phyloP scores from a whole-genome alignment of 176 grass and related monocot genomes.

The Avena eriantha region DNA sequence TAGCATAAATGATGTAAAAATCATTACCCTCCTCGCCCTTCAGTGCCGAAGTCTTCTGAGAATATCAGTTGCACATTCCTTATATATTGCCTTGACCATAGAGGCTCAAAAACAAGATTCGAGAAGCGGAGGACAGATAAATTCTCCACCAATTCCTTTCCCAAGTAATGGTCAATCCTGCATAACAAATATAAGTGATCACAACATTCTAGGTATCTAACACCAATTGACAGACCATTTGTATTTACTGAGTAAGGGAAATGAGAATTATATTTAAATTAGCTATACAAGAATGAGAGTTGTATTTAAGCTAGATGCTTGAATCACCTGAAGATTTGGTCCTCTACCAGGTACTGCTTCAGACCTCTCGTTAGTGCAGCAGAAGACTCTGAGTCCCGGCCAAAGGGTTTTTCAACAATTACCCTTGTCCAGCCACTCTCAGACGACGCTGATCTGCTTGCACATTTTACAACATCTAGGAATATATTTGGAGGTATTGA shows the following conservation, averaged over 20 bases:
- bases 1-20: conserved; percentile 31
- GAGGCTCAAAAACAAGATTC: conserved; percentile 94
- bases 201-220: conserved; percentile 25
- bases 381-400: conserved; percentile 85
- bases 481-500: conserved; percentile 99
- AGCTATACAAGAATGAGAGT: neutral
- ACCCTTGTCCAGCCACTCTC: conserved; percentile 90
- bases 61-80: conserved; percentile 93
- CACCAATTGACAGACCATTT: neutral
- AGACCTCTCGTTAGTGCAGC: conserved; percentile 86
- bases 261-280: neutral
- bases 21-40: conserved; percentile 90
- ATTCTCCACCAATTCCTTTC: conserved; percentile 93
- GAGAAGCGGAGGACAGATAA: conserved; percentile 93
- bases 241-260: neutral
- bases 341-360: conserved; percentile 90
- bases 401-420: conserved; percentile 98
- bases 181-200: conserved; percentile 32
- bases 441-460: conserved; percentile 84
- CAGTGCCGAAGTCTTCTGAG: conserved; percentile 91
- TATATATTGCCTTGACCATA: conserved; percentile 99
- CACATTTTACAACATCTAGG: conserved; percentile 93
- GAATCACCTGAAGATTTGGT: conserved; percentile 93
- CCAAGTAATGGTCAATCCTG: conserved; percentile 95
- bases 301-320: conserved; percentile 16